Evolutionary conservation across 192 early-diverging fungal genomes (phyloP), one percentile per base, ranked within the genome.

Genomic region (Cladochytrium replicatum): DNA sequence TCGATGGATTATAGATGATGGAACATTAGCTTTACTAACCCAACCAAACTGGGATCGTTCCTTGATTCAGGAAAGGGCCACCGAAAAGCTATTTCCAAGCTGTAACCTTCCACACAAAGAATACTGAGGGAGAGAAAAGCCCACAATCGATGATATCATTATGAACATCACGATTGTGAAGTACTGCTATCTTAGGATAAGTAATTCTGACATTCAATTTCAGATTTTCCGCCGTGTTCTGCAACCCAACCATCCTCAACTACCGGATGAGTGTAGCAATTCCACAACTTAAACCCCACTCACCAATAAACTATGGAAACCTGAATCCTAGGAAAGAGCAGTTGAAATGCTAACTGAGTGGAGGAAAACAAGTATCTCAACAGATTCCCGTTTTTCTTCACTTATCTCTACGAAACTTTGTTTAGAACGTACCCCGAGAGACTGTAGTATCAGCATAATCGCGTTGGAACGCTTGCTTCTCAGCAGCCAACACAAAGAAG

Each of bases 61-160:
- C 66, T 3, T 62, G 62, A 49, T 82, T 82, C 41, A 82, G 71
- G 25, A 82, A 63, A 34, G 78, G 69, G 5, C 79, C 79, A 25
- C 64, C 61, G 55, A 77, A 50, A 55, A 58, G 3, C 50, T 41
- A 32, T 54, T 29, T 40, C 6, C 39, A 4, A n/a, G 28, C 11
- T 26, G 41, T 50, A 22, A 22, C 25, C 3, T 2, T 13, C 23
- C 26, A n/a, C 66, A 68, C n/a, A 63, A 75, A 26, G 74, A 43
- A 25, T 66, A 48, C 19, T 74, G 62, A 9, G 75, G 75, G 43
- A 70, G 61, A 2, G 71, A 57, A 39, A 68, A 71, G 4, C 79
- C 79, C 43, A 64, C 66, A 6, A 76, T 26, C 19, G 52, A 45
- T 7, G 52, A 30, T 6, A 58, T 25, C 4, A 74, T 59, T 42